phyloP scores from a whole-genome alignment of 345 rosid genomes.

The Erodium maritimum region DNA sequence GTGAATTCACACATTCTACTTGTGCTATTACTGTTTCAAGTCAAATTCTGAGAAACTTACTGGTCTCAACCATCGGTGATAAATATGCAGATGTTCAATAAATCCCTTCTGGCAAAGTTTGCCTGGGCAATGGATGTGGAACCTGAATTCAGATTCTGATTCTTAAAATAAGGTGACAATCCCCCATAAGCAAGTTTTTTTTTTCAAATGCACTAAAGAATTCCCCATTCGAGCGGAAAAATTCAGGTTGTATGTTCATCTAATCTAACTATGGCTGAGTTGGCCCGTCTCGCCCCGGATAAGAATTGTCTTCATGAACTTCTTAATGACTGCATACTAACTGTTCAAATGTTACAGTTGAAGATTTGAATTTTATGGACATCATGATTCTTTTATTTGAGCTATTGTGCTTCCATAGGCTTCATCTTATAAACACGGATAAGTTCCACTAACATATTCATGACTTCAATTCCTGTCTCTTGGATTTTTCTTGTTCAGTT shows the following conservation, averaged over 20 bases:
- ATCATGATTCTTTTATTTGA: too few species aligned
- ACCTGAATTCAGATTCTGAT: constrained; percentile 81
- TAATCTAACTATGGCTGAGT: background rate
- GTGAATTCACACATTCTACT: constrained; percentile 19
- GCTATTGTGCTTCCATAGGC: too few species aligned
- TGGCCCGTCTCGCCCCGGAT: background rate
- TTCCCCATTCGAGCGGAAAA: background rate
- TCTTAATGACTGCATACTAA: background rate
- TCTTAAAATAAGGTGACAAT: background rate
- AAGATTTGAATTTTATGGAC: background rate
- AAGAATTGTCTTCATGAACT: background rate
- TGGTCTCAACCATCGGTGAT: background rate
- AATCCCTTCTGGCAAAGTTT: constrained; percentile 82
- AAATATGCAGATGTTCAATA: constrained; percentile 68
- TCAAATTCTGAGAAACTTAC: background rate
- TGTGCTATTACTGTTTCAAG: too few species aligned
- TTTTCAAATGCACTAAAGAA: background rate
- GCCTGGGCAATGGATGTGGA: constrained; percentile 98
- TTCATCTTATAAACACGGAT: too few species aligned
- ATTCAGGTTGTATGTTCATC: background rate
- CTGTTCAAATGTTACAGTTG: background rate
- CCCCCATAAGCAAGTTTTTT: background rate
- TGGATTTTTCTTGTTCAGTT: too few species aligned
- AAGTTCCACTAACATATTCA: too few species aligned
- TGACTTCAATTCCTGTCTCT: too few species aligned